Base-by-base conservation (phyloP, 2,329 filamentous ascomycete genomes). In the Blastomyces parvus region DNA sequence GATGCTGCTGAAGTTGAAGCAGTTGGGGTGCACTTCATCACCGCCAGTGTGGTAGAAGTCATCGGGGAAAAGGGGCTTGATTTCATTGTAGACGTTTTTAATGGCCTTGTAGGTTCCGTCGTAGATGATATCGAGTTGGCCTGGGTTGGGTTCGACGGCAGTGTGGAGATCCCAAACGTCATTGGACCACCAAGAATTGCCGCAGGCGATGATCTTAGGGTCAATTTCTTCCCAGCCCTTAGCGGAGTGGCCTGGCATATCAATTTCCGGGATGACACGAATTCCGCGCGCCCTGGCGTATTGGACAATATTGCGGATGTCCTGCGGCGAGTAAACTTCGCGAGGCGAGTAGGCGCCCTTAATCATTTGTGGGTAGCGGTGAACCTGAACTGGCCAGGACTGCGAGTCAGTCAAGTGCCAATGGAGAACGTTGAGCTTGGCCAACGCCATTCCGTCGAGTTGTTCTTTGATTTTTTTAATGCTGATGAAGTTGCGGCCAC, bases 251-350 rank as follows among this genome's bases (percentile, higher is more conserved):
- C 83, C 82, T 7, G 84, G 84, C 82, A 85, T 85, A 70, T 86
- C 84, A 52, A 85, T 80, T 68, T 86, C 84, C n/a, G 84, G 82
- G 42, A 86, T 77, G 62, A 86, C 76, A 62, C 84, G 82, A n/a
- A 86, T 77, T 63, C 80, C 84, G 22, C 83, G 83, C 42, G 80
- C 79, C 46, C 80, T 75, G 19, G 80, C 82, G 66, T 83, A 84
- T 14, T 70, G 69, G 60, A 84, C 76, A 59, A 84, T 71, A 2
- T 73, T 72, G 22, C 71, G 74, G 56, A 84, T 70, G 63, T 78
- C 74, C 0, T 69, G 67, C 1, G 79, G 75, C 2, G 77, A 76
- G 69, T 79, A 84, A 59, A 74, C 71, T 66, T 83, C 80, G 4
- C 76, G 75, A 11, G 73, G 61, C 0, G 82, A 84, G 70, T 83